Conservation (phyloP, 176 grass and related monocot species). For the Poa annua region DNA sequence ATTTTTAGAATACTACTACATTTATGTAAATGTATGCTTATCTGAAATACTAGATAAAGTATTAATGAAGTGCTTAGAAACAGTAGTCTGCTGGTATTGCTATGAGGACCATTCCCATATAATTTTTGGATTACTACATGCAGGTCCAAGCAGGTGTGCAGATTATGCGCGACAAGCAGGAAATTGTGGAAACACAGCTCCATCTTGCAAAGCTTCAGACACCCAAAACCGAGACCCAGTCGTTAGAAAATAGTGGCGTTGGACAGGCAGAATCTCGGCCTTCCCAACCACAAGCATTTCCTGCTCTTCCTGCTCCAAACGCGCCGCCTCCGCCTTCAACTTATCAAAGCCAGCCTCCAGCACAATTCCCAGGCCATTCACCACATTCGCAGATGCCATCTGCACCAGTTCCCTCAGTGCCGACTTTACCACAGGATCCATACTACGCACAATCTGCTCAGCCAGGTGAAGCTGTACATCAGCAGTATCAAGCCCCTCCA, state of each 20-base stretch:
- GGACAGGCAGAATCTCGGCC: constrained; percentile 40
- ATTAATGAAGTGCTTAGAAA: constrained; percentile 1
- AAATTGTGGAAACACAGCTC: constrained; percentile 77
- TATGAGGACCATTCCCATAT: not conserved
- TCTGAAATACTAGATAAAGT: not conserved
- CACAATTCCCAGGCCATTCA: constrained; percentile 47
- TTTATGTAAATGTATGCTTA: not conserved
- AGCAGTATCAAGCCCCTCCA: constrained; percentile 63
- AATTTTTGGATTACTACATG: not conserved
- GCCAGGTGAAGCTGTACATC: constrained; percentile 55
- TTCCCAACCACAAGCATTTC: constrained; percentile 51
- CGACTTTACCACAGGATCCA: constrained; percentile 43
- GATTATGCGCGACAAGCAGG: constrained; percentile 84
- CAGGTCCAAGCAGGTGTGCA: constrained; percentile 86
- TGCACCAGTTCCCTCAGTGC: constrained; percentile 43
- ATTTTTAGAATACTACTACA: not conserved
- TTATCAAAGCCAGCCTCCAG: constrained; percentile 52
- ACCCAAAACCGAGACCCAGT: constrained; percentile 37
- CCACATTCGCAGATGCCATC: constrained; percentile 53
- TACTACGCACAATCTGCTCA: constrained; percentile 58
- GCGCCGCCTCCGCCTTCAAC: constrained; percentile 57
- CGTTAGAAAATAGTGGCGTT: constrained; percentile 39
- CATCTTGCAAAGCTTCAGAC: constrained; percentile 75
- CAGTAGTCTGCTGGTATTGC: not conserved
- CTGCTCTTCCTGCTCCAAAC: constrained; percentile 69